Evolutionary conservation across 495 filamentous ascomycete genomes (phyloP).

Genomic region (Antarctomyces pellizariae): DNA sequence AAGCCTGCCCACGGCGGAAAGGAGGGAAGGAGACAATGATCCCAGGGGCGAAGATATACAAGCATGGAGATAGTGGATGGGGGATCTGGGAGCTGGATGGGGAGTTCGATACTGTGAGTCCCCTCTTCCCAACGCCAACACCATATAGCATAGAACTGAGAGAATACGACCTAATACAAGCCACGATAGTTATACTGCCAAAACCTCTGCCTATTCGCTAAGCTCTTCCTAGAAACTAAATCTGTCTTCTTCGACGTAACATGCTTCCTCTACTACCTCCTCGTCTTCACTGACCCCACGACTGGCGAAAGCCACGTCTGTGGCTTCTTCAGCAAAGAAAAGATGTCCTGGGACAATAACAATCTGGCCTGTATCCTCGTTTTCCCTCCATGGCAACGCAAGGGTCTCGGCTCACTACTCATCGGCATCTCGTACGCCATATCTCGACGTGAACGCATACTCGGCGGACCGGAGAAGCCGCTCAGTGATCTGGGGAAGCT

Average conservation of each 20-base stretch:
- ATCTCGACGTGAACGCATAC: conserved; percentile 55
- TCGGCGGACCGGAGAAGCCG: conserved; percentile 87
- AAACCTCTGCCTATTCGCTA: conserved; percentile 90
- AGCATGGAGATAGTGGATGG: conserved; percentile 27
- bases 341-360: conserved; percentile 95
- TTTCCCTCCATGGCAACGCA: conserved; percentile 86
- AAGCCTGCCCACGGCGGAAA: conserved; percentile 16
- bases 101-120: conserved; percentile 44
- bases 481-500: conserved; percentile 60
- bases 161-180: conserved; percentile 5
- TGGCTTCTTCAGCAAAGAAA: conserved; percentile 97
- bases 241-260: conserved; percentile 93
- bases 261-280: conserved; percentile 86
- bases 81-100: conserved; percentile 86
- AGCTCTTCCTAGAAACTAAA: conserved; percentile 93
- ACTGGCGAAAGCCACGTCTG: conserved; percentile 26
- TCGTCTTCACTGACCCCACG: conserved; percentile 32
- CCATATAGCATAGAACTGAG: conserved; percentile 1
- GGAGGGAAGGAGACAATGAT: conserved; percentile 11
- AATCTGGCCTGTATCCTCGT: conserved; percentile 93
- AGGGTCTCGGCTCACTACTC: conserved; percentile 66
- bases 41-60: conserved; percentile 23
- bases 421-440: conserved; percentile 90
- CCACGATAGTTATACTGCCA: conserved; percentile 62
- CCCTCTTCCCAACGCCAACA: conserved; percentile 4